Percentiles rank a stretch among this genome's conserved stretches.
Conservation (phyloP, 495 filamentous ascomycete species). For the Parmelia sp. region DNA sequence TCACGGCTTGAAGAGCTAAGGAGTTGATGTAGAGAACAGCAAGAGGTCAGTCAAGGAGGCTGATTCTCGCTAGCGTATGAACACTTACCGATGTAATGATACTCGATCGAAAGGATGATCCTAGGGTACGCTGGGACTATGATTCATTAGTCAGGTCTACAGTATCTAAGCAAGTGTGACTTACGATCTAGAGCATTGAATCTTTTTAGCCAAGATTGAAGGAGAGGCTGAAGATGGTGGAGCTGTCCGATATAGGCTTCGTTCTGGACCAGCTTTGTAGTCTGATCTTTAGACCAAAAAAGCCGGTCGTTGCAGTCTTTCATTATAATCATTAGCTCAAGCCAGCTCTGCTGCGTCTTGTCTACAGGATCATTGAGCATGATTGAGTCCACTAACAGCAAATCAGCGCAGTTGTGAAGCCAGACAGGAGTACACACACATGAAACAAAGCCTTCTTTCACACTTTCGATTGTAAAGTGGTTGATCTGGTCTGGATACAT, state of each 20-base stretch:
- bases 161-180: constrained; percentile 16
- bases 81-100: constrained; percentile 68
- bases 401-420: background rate
- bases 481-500: constrained; percentile 72
- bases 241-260: constrained; percentile 74
- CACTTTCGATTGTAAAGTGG: constrained; percentile 19
- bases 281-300: constrained; percentile 77
- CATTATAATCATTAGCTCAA: constrained; percentile 83
- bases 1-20: constrained; percentile 85
- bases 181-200: constrained; percentile 58
- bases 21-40: constrained; percentile 77
- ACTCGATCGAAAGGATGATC: constrained; percentile 82
- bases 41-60: constrained; percentile 25
- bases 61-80: constrained; percentile 25
- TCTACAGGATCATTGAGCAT: constrained; percentile 53
- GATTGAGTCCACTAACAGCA: constrained; percentile 34
- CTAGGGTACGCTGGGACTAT: constrained; percentile 69
- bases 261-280: constrained; percentile 75
- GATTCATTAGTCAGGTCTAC: constrained; percentile 24
- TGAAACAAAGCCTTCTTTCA: constrained; percentile 15
- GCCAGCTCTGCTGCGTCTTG: constrained; percentile 82
- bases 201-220: constrained; percentile 66
- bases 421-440: constrained; percentile 3
- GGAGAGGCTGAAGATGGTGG: constrained; percentile 69
- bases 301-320: constrained; percentile 75